Evolutionary conservation across 371 early-diverging fungal species (phyloP).

Genomic region (Mucor indicus): DNA sequence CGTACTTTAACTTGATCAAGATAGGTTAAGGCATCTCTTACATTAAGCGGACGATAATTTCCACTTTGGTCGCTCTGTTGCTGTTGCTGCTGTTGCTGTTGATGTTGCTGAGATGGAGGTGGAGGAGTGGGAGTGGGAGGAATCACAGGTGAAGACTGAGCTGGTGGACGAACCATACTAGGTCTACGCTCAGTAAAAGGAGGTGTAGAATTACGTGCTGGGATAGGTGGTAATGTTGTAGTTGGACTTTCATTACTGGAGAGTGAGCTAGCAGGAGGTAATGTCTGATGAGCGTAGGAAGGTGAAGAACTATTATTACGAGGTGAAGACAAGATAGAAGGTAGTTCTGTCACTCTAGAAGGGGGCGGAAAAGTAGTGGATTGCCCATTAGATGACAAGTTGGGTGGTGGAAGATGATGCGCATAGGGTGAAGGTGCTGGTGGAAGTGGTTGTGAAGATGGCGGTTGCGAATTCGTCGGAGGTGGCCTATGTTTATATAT

Average conservation of each 20-base stretch:
- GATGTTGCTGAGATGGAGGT: not conserved
- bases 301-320: constrained; percentile 18
- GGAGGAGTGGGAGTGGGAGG: not conserved
- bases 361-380: not conserved
- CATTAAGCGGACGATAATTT: constrained; percentile 52
- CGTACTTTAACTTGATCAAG: constrained; percentile 96
- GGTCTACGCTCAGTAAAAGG: constrained; percentile 19
- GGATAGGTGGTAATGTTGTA: constrained; percentile 13
- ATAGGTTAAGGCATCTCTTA: constrained; percentile 94
- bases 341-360: constrained; percentile 19
- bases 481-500: no score
- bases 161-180: constrained; percentile 12
- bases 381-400: constrained; percentile 2
- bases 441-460: not conserved
- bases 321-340: constrained; percentile 19
- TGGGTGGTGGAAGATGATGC: constrained; percentile 25
- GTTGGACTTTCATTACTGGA: not conserved
- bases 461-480: constrained; percentile 5
- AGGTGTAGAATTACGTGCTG: constrained; percentile 14
- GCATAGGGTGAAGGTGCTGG: constrained; percentile 17
- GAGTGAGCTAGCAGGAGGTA: constrained; percentile 21
- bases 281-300: constrained; percentile 4
- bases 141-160: not conserved
- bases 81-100: constrained; percentile 3
- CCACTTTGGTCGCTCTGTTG: not conserved